Evolutionary conservation across 441 rosid species (phyloP), one percentile per base, ranked within the genome.

Genomic region (Syzygium malaccense): DNA sequence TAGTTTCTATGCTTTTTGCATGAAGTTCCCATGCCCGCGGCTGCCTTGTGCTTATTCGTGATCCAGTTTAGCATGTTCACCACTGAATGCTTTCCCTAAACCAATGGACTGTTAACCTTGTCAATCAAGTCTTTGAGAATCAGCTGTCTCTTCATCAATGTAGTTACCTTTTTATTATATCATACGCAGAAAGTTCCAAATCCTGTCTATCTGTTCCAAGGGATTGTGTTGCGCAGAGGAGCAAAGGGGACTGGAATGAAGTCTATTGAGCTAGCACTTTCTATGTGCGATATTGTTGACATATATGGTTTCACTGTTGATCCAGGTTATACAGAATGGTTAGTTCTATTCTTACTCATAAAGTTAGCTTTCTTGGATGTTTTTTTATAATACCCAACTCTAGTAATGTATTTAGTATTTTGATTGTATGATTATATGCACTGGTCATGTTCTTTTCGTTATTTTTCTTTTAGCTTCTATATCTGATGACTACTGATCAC

Each of bases 241-340:
- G 99, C 99, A 89, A 98, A 98, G 94, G 99, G 99, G 92, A 98
- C 99, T 19, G 99, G 99, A 88, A 96, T 98, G 99, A 98, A 98
- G 91, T 96, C 99, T 71, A 91, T 98, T 88, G 99, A 98, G 92
- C 94, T 97, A 45, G 99, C 99, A 80, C 96, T 98, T 88, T 98
- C 99, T 86, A 96, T 98, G 98, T 98, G 99, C 5, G 99, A 97
- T 93, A 93, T 94, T 87, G 98, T 98, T 23, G 96, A 97, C 92
- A 97, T 97, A 91, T 98, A 98, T 91, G 99, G 99, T 89, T 98
- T 98, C 93, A 98, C 99, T 17, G 99, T 98, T 37, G 99, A 98
- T 94, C 99, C 99, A 87, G 99, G 99, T 91, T 97, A 97, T 88
- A 96, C 99, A 64, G 99, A 98, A 93, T 98, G 99, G 99, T 92